Conservation (phyloP, 2,329 filamentous ascomycete genomes). For the Ophiosphaerella narmari region DNA sequence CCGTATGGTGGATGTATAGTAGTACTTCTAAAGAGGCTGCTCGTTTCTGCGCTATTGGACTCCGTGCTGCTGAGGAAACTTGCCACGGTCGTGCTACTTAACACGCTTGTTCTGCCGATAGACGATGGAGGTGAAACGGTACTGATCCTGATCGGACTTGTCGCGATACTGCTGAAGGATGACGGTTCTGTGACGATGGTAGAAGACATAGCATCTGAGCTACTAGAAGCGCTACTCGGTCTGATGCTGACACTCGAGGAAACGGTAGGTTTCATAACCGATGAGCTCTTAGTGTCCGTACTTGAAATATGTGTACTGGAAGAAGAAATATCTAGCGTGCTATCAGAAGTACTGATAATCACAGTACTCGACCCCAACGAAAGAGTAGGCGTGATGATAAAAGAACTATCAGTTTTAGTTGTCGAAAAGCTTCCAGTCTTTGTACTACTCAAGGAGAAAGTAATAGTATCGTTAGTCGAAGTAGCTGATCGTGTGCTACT, state of each 20-base stretch:
- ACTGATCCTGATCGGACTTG: not conserved
- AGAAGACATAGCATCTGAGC: not conserved
- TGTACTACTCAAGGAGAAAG: not conserved
- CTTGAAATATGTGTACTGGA: too few relatives aligned
- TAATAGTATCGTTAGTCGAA: not conserved
- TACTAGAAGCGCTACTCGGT: not conserved
- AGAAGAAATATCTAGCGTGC: too few relatives aligned
- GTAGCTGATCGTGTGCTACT: not conserved
- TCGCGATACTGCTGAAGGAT: not conserved
- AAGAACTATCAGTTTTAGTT: not conserved
- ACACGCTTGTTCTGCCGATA: too few relatives aligned
- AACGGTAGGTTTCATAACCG: too few relatives aligned
- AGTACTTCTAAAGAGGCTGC: too few relatives aligned
- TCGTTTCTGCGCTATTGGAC: not conserved
- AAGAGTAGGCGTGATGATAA: not conserved
- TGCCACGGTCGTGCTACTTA: too few relatives aligned
- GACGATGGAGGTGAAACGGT: not conserved
- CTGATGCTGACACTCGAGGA: too few relatives aligned
- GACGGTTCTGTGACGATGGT: not conserved
- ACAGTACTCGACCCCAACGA: not conserved
- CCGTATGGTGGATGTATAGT: too few relatives aligned
- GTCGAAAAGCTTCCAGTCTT: not conserved
- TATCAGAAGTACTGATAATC: too few relatives aligned
- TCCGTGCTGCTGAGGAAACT: too few relatives aligned
- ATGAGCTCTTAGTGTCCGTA: too few relatives aligned